These are phyloP conservation scores for Stachybotrys elegans DNA, from an alignment of 2,329 filamentous ascomycete genomes.

Conservation along the genomic window DNA sequence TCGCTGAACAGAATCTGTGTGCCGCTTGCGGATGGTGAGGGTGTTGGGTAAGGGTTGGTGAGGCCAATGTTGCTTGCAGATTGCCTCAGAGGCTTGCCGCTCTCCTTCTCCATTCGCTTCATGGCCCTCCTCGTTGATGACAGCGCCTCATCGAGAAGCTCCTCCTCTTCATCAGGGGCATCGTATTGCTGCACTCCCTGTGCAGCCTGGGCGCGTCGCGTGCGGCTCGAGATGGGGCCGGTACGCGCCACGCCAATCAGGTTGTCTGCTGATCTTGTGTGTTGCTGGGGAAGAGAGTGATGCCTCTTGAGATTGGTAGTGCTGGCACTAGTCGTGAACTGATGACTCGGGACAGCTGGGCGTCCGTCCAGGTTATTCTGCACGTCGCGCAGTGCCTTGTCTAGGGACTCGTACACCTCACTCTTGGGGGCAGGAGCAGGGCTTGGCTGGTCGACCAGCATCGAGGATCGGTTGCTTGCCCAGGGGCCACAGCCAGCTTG, in stretches of 20 bases:
- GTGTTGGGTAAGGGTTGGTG: conserved; percentile 57
- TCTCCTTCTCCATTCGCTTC: conserved; percentile 58
- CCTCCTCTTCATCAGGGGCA: conserved; percentile 92
- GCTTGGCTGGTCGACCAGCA: conserved; percentile 63
- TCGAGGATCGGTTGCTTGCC: conserved; percentile 79
- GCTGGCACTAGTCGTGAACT: conserved; percentile 38
- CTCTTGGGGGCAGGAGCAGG: conserved; percentile 46
- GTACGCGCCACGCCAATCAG: conserved; percentile 49
- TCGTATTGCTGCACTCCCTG: conserved; percentile 84
- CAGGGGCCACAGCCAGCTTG: conserved; percentile 88
- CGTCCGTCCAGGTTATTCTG: conserved; percentile 45
- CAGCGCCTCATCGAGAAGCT: conserved; percentile 85
- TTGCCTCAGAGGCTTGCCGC: conserved; percentile 45
- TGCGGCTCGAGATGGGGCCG: conserved; percentile 71
- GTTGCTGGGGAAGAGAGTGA: conserved; percentile 59
- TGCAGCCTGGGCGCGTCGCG: conserved; percentile 67
- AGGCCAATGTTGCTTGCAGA: conserved; percentile 60
- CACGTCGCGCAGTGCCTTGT: conserved; percentile 51
- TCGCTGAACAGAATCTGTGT: conserved; percentile 72
- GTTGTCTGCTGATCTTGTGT: conserved; percentile 60
- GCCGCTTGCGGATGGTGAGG: conserved; percentile 75
- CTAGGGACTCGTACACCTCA: conserved; percentile 55
- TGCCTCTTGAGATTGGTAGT: conserved; percentile 56
- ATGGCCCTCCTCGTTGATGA: conserved; percentile 71
- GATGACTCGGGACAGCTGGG: conserved; percentile 46